Evolutionary conservation across 345 rosid species (phyloP).

Genomic region (Ceriops zippeliana): DNA sequence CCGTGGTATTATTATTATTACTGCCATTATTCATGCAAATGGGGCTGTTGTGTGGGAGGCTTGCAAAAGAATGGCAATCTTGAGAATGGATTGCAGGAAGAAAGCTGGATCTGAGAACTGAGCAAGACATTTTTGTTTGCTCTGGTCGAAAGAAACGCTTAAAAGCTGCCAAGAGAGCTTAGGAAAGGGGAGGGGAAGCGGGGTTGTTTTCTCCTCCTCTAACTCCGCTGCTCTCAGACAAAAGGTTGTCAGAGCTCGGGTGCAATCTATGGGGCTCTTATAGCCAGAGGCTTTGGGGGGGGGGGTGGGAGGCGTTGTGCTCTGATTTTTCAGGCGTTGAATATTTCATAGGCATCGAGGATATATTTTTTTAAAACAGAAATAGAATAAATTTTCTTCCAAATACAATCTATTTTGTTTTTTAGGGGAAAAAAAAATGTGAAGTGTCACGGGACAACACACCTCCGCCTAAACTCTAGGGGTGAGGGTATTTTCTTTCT

Average conservation of each 20-base stretch:
- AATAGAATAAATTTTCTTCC: no score
- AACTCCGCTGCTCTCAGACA: not conserved
- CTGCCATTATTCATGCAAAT: not conserved
- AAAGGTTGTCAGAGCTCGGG: not conserved
- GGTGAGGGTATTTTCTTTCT: no score
- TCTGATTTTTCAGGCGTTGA: no score
- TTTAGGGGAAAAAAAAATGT: no score
- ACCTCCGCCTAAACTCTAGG: no score
- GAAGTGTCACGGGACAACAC: no score
- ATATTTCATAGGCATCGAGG: no score
- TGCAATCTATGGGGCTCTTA: not conserved
- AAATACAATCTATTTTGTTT: no score
- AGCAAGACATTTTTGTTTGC: constrained; percentile 8
- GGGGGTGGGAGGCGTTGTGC: no score
- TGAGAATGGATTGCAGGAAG: constrained; percentile 2
- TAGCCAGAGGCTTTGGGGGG: not conserved
- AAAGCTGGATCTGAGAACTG: constrained; percentile 15
- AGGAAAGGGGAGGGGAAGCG: not conserved
- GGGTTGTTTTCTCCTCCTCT: not conserved
- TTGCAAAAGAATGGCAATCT: not conserved
- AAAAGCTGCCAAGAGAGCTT: not conserved
- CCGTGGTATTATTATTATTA: not conserved
- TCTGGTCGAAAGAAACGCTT: not conserved
- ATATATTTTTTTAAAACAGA: no score
- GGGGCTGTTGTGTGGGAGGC: not conserved